These are phyloP conservation scores for Myriosclerotinia curreyana DNA, from an alignment of 2,329 filamentous ascomycete genomes.

Conservation along the genomic window DNA sequence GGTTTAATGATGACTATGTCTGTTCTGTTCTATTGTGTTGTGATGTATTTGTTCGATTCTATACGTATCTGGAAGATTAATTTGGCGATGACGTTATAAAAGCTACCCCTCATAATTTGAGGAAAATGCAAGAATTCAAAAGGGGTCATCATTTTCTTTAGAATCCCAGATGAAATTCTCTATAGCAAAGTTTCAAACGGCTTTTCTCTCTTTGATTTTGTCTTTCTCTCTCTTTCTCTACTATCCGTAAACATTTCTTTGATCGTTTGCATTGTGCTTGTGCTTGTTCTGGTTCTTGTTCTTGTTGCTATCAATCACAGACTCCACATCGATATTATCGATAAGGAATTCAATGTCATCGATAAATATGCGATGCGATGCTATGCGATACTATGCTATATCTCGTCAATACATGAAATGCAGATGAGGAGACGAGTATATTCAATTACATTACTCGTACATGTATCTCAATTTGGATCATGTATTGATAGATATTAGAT, in stretches of 20 bases:
- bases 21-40: neutral
- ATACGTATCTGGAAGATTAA: neutral
- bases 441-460: too few relatives aligned
- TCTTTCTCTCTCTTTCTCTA: neutral
- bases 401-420: conserved; percentile 6
- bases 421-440: neutral
- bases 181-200: neutral
- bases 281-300: too few relatives aligned
- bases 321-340: too few relatives aligned
- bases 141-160: neutral
- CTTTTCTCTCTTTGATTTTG: neutral
- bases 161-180: neutral
- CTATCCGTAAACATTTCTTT: neutral
- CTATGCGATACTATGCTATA: too few relatives aligned
- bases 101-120: neutral
- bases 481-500: neutral
- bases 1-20: neutral
- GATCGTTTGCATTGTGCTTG: neutral
- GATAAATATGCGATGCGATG: too few relatives aligned
- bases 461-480: too few relatives aligned
- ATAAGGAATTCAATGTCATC: too few relatives aligned
- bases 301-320: too few relatives aligned
- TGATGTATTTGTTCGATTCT: neutral
- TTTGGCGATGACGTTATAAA: conserved; percentile 1
- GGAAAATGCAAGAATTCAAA: conserved; percentile 5